Evolutionary conservation across 305 asterid genomes (phyloP).

Genomic region (Petunia hybrid): DNA sequence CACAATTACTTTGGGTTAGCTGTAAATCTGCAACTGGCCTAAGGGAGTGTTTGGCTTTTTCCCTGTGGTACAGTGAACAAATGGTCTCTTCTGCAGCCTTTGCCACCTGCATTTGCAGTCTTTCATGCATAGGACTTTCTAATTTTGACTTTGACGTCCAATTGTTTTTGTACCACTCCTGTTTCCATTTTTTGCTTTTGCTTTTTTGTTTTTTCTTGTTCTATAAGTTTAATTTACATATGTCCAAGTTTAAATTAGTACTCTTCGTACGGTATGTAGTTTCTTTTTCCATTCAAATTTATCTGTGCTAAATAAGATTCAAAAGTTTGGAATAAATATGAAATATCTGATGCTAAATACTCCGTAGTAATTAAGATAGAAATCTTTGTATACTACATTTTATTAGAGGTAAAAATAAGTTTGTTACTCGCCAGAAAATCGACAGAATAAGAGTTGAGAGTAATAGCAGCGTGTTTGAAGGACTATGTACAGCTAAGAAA

Average conservation of each 20-base stretch:
- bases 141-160: slow-evolving; percentile 25
- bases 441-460: not conserved
- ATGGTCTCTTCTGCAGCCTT: slow-evolving; percentile 29
- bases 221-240: not conserved
- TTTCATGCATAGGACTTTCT: slow-evolving; percentile 19
- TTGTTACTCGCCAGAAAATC: not conserved
- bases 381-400: not conserved
- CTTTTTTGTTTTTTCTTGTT: not conserved
- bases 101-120: slow-evolving; percentile 26
- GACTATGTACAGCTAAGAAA: not conserved
- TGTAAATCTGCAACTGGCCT: not conserved
- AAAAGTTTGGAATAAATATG: not conserved
- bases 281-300: not conserved
- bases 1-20: too few relatives aligned
- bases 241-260: not conserved
- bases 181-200: not conserved
- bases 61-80: not conserved
- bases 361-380: not conserved
- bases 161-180: not conserved
- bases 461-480: not conserved
- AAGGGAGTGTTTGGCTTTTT: slow-evolving; percentile 18
- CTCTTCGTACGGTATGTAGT: not conserved
- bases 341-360: not conserved
- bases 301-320: not conserved
- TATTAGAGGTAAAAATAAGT: not conserved